These are phyloP conservation scores for Bryoglossum gracile DNA, from an alignment of 495 filamentous ascomycete genomes.

Conservation along the genomic window DNA sequence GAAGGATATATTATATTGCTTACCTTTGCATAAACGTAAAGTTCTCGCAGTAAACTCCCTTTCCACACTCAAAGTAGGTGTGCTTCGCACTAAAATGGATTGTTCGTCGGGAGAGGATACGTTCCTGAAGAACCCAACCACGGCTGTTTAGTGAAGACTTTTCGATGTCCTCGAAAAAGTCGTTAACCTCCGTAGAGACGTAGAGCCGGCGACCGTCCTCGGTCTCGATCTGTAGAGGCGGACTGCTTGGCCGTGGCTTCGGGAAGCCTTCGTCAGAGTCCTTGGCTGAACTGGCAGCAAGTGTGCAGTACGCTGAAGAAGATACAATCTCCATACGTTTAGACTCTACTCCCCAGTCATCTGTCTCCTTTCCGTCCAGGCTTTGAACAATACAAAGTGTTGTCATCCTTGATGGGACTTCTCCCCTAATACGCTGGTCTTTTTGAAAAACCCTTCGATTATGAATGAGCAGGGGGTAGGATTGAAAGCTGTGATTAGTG, in stretches of 20 bases:
- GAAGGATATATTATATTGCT: not conserved
- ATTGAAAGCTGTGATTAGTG: too few relatives aligned
- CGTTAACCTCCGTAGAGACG: slow-evolving; percentile 24
- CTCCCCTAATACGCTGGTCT: too few relatives aligned
- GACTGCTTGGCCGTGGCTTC: not conserved
- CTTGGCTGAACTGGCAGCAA: slow-evolving; percentile 20
- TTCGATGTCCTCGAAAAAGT: slow-evolving; percentile 30
- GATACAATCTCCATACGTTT: slow-evolving; percentile 20
- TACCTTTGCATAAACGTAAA: slow-evolving; percentile 8
- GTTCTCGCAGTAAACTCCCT: slow-evolving; percentile 30
- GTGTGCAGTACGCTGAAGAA: slow-evolving; percentile 16
- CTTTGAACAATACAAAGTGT: slow-evolving; percentile 23
- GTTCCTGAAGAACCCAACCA: slow-evolving; percentile 18
- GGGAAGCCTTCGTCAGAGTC: slow-evolving; percentile 19
- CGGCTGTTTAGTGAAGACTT: slow-evolving; percentile 28
- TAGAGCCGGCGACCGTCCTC: not conserved
- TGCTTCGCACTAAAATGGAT: slow-evolving; percentile 12
- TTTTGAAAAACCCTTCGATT: too few relatives aligned
- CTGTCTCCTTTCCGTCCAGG: too few relatives aligned
- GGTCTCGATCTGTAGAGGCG: not conserved
- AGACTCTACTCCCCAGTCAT: slow-evolving; percentile 17
- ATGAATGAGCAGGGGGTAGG: too few relatives aligned
- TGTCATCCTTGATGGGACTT: too few relatives aligned
- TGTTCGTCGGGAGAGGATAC: slow-evolving; percentile 7
- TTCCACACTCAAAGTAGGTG: slow-evolving; percentile 21